phyloP scores from a whole-genome alignment of 83 land plant species.

The Diphasiastrum complanatum region DNA sequence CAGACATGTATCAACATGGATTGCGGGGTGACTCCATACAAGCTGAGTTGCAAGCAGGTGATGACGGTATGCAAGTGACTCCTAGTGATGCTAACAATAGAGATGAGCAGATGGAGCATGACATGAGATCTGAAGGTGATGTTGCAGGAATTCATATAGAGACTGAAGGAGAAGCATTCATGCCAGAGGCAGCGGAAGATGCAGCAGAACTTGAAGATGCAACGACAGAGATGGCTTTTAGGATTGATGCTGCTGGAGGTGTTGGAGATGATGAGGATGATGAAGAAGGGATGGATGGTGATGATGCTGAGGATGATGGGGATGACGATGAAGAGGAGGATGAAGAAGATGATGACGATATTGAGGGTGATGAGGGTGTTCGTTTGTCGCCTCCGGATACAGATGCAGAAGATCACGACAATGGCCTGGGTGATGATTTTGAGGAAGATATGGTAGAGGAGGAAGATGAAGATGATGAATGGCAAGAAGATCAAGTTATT shows the following conservation, averaged over 20 bases:
- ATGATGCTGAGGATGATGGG: conserved; percentile 71
- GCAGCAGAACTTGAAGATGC: no score
- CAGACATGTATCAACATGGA: conserved; percentile 17
- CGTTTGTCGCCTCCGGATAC: conserved; percentile 89
- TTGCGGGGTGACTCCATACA: not conserved
- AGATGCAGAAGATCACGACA: conserved; percentile 98
- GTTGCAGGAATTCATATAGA: not conserved
- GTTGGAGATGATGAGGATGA: conserved; percentile 70
- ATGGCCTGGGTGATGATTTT: conserved; percentile 62
- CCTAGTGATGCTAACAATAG: not conserved
- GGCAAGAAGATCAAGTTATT: conserved; percentile 80
- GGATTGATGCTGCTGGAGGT: conserved; percentile 56
- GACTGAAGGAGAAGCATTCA: conserved; percentile 45
- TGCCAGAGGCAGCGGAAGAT: conserved; percentile 79
- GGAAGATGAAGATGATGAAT: conserved; percentile 84
- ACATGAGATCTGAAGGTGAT: conserved; percentile 57
- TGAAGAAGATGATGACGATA: no score
- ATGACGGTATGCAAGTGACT: conserved; percentile 5
- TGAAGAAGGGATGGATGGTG: conserved; percentile 57
- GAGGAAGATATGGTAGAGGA: conserved; percentile 51
- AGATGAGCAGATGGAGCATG: conserved; percentile 65
- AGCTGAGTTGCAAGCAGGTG: conserved; percentile 3
- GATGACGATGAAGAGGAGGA: conserved; percentile 81
- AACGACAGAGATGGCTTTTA: conserved; percentile 49
- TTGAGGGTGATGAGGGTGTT: no score